Conservation (phyloP, 1,139 yeast species). For the Kurtzmaniella natalensis region DNA sequence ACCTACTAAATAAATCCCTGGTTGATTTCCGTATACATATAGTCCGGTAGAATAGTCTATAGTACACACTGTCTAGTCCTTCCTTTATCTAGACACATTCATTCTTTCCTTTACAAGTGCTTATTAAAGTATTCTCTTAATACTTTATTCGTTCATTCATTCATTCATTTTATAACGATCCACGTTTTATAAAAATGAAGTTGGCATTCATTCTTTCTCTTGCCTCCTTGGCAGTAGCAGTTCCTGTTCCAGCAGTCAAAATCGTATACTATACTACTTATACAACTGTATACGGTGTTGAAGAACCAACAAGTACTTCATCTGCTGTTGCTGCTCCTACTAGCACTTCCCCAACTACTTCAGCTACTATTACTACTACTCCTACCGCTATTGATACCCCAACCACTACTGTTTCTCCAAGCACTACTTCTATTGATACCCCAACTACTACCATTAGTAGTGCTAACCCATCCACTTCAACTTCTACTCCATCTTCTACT, state of each 20-base stretch:
- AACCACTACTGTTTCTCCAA: slow-evolving; percentile 9
- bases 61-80: slow-evolving; percentile 7
- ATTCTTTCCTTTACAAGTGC: too few species aligned
- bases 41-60: slow-evolving; percentile 1
- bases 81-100: slow-evolving; percentile 9
- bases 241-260: slow-evolving; percentile 21
- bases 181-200: slow-evolving; percentile 12
- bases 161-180: slow-evolving; percentile 8
- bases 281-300: slow-evolving; percentile 15
- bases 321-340: slow-evolving; percentile 11
- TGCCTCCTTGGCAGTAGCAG: slow-evolving; percentile 13
- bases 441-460: slow-evolving; percentile 20
- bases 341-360: slow-evolving; percentile 10
- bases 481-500: slow-evolving; percentile 17
- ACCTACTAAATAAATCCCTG: too few species aligned
- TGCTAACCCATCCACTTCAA: slow-evolving; percentile 12
- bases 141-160: slow-evolving; percentile 9
- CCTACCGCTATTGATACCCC: slow-evolving; percentile 9
- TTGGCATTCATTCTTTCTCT: slow-evolving; percentile 13
- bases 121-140: too few species aligned
- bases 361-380: slow-evolving; percentile 13
- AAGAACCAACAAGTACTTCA: slow-evolving; percentile 8
- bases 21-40: too few species aligned
- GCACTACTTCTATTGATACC: slow-evolving; percentile 19
- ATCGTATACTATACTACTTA: slow-evolving; percentile 14